Evolutionary conservation across 305 asterid genomes (phyloP), one percentile per base, ranked within the genome.

Genomic region (Solanum hybrid): DNA sequence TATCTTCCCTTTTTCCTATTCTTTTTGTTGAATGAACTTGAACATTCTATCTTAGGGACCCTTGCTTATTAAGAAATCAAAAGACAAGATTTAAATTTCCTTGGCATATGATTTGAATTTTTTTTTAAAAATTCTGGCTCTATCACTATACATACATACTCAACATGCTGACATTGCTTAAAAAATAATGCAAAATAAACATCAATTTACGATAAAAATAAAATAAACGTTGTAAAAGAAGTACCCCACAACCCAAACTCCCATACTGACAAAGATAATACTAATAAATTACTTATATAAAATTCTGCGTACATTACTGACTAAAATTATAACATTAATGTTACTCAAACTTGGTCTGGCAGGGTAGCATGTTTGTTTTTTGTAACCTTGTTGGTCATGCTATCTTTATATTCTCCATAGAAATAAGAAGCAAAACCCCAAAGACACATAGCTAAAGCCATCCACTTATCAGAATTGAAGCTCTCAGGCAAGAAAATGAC

Each of bases 361-460:
- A 29, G 71, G 13, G 35, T 40, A 8, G 69, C 26, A 11, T 82
- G 36, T 42, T 26, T 13, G 16, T 1, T 13, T 26, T 81, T 42
- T 36, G 39, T 37, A 26, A 80, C 37, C 81, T 88, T 89, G n/a
- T 89, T 73, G 78, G 35, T 71, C 11, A 67, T 87, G 33, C 10
- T 64, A 1, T 9, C 86, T 26, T 88, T 86, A 24, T 92, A 91
- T 84, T 92, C 92, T 26, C 93, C 93, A 79, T 86, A 91, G 37
- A 92, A 88, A 89, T 90, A 92, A 61, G 93, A 92, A 36, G 93
- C 90, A 71, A 92, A 92, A 22, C 92, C 93, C 93, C 93, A 92
- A 16, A 92, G 81, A n/a, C 93, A 92, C 90, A 92, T 87, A 20
- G 89, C 92, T 74, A 92, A 88, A 74, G 93, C 90, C 91, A 92